Conservation (phyloP, 2,329 filamentous ascomycete genomes). For the Lachnellula arida region DNA sequence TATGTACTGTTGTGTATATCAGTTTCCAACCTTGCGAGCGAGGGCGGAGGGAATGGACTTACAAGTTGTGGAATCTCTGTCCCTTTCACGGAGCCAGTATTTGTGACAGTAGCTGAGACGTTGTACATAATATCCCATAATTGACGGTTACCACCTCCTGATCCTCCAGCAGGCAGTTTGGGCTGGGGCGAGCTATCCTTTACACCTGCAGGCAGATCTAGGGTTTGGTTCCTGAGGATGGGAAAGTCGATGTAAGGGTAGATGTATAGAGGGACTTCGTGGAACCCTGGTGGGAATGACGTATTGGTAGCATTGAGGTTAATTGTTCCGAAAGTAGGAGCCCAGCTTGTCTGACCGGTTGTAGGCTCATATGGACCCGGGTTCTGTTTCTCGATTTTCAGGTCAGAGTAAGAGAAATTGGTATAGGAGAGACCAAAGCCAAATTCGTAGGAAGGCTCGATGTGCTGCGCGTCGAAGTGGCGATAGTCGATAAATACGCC, state of each 20-base stretch:
- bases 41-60: constrained; percentile 5
- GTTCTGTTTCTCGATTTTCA: constrained; percentile 38
- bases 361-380: constrained; percentile 42
- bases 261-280: constrained; percentile 43
- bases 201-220: constrained; percentile 34
- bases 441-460: constrained; percentile 72
- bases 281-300: constrained; percentile 55
- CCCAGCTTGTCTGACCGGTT: constrained; percentile 55
- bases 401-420: constrained; percentile 66
- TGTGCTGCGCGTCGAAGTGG: constrained; percentile 59
- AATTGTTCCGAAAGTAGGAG: constrained; percentile 58
- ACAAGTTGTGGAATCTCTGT: constrained; percentile 53
- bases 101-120: constrained; percentile 49
- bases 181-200: constrained; percentile 43
- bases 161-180: constrained; percentile 42
- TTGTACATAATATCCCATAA: constrained; percentile 52
- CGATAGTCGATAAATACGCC: constrained; percentile 80
- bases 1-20: constrained; percentile 54
- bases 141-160: constrained; percentile 48
- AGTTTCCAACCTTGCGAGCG: constrained; percentile 39
- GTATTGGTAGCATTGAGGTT: constrained; percentile 60
- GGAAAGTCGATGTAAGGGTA: constrained; percentile 51
- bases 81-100: constrained; percentile 49
- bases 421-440: constrained; percentile 79
- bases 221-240: constrained; percentile 19